These are phyloP conservation scores for Paraphoma sp. DNA, from an alignment of 2,329 filamentous ascomycete species.

Conservation along the genomic window DNA sequence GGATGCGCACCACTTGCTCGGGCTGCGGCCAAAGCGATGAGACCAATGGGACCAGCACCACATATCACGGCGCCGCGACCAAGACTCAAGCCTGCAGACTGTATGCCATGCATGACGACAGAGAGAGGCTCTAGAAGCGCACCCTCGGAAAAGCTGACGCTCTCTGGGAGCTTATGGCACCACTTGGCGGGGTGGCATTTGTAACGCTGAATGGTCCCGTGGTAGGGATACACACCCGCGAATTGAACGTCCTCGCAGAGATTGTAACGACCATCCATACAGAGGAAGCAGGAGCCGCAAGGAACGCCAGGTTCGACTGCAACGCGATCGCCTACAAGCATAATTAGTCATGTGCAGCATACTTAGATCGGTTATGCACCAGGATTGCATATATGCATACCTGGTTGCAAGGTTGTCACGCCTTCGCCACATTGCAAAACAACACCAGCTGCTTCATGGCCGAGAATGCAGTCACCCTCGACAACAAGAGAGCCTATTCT, in stretches of 20 bases:
- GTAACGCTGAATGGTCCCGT: slow-evolving; percentile 67
- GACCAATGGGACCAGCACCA: slow-evolving; percentile 67
- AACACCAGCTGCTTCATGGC: slow-evolving; percentile 69
- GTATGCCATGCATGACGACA: slow-evolving; percentile 68
- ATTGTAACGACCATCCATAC: slow-evolving; percentile 67
- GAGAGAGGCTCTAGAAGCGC: slow-evolving; percentile 70
- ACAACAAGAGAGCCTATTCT: slow-evolving; percentile 69
- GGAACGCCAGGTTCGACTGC: slow-evolving; percentile 72
- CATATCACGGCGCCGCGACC: slow-evolving; percentile 65
- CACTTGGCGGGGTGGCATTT: slow-evolving; percentile 68
- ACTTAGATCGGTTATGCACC: too few species aligned
- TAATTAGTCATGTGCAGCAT: too few species aligned
- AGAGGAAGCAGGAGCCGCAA: slow-evolving; percentile 67
- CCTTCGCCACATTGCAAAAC: slow-evolving; percentile 64
- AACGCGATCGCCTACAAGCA: slow-evolving; percentile 63
- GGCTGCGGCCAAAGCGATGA: slow-evolving; percentile 67
- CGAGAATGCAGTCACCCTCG: slow-evolving; percentile 68
- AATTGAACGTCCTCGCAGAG: slow-evolving; percentile 69
- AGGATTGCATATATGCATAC: slow-evolving; percentile 23
- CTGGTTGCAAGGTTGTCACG: slow-evolving; percentile 59
- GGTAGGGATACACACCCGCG: slow-evolving; percentile 66
- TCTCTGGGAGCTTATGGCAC: slow-evolving; percentile 58
- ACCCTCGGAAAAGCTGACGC: slow-evolving; percentile 63
- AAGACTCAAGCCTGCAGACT: slow-evolving; percentile 59
- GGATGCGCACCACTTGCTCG: slow-evolving; percentile 69